These are phyloP conservation scores for Pyrenochaeta sp. DNA, from an alignment of 2,329 filamentous ascomycete genomes.

Conservation along the genomic window DNA sequence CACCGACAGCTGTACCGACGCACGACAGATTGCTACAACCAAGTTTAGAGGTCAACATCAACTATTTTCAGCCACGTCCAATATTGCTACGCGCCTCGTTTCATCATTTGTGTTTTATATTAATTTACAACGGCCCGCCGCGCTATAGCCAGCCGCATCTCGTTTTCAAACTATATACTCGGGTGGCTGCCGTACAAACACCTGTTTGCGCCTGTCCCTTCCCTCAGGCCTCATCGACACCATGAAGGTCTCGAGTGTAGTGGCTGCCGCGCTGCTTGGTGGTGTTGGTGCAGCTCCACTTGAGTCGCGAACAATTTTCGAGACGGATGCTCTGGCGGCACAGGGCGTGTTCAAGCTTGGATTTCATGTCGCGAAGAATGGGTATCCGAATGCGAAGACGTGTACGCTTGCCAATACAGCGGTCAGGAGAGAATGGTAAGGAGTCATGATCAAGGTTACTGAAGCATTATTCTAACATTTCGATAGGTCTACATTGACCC, in stretches of 20 bases:
- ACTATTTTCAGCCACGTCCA: not conserved
- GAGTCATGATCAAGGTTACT: not conserved
- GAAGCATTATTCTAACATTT: not conserved
- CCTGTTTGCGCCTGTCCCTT: slow-evolving; percentile 3
- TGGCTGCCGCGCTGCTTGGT: slow-evolving; percentile 18
- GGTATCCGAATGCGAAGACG: slow-evolving; percentile 26
- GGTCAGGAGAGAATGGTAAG: slow-evolving; percentile 54
- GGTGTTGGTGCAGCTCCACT: slow-evolving; percentile 23
- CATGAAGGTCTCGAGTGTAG: slow-evolving; percentile 27
- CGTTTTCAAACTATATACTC: not conserved
- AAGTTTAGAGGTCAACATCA: not conserved
- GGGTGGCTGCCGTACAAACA: not conserved
- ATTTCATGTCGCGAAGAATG: slow-evolving; percentile 27
- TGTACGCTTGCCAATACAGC: slow-evolving; percentile 50
- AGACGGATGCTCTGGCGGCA: slow-evolving; percentile 44
- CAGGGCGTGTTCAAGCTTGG: slow-evolving; percentile 43
- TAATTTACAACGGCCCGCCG: slow-evolving; percentile 8
- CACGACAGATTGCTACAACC: not conserved
- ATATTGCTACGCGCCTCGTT: slow-evolving; percentile 14
- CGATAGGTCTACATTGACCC: slow-evolving; percentile 25
- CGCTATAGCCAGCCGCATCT: not conserved
- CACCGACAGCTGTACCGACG: not conserved
- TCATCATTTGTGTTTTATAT: slow-evolving; percentile 19
- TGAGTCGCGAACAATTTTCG: slow-evolving; percentile 21
- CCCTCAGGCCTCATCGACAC: slow-evolving; percentile 2